phyloP scores from a whole-genome alignment of 1,284 basidiomycete genomes.

The Cryptococcus depauperatus region DNA sequence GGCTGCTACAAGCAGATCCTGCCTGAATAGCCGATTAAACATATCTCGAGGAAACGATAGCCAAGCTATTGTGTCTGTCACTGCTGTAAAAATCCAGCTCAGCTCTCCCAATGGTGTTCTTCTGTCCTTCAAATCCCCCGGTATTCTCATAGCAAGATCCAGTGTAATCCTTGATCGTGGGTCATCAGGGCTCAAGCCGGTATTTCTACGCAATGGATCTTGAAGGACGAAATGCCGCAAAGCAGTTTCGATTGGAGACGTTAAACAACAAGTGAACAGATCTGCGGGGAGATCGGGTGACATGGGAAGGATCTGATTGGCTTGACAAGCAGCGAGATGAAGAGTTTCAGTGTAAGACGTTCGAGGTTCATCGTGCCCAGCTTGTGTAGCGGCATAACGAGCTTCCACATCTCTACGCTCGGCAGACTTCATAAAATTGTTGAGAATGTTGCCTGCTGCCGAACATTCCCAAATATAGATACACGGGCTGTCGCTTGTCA shows the following conservation, averaged over 20 bases:
- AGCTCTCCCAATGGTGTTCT: constrained; percentile 93
- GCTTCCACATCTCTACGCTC: constrained; percentile 73
- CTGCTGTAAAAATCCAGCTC: constrained; percentile 98
- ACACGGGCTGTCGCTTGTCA: constrained; percentile 58
- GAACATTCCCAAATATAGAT: constrained; percentile 99
- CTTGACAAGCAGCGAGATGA: constrained; percentile 89
- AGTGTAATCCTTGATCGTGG: constrained; percentile 54
- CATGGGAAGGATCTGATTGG: constrained; percentile 85
- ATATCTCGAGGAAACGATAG: constrained; percentile 88
- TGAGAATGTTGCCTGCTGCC: constrained; percentile 84
- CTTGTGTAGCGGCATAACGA: constrained; percentile 20
- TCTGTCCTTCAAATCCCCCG: constrained; percentile 91
- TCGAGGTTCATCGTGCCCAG: constrained; percentile 46
- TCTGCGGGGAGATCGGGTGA: constrained; percentile 96
- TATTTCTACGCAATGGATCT: constrained; percentile 59
- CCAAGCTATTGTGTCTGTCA: constrained; percentile 99
- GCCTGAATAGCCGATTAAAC: constrained; percentile 89
- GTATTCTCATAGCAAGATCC: constrained; percentile 92
- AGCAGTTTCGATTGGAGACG: constrained; percentile 95
- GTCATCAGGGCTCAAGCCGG: constrained; percentile 53
- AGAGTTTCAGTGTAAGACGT: constrained; percentile 79
- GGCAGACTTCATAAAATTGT: constrained; percentile 83
- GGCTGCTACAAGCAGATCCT: constrained; percentile 91
- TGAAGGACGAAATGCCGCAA: constrained; percentile 89
- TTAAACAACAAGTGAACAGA: constrained; percentile 94